Base-by-base conservation (phyloP, 2,329 filamentous ascomycete species). In the Gnomoniopsis smithogilvyi region DNA sequence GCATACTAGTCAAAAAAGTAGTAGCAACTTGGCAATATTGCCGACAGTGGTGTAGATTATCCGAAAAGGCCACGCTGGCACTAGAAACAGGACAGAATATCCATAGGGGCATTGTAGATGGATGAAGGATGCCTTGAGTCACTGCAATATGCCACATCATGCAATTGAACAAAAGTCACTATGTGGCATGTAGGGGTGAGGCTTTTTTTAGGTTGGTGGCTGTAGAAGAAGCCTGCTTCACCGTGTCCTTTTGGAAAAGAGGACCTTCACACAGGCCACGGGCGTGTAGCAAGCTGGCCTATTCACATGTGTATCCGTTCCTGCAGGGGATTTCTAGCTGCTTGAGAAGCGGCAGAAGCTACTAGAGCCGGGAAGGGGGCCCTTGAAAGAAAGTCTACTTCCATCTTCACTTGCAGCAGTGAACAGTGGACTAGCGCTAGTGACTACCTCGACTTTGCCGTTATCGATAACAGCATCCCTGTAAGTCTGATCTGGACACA, bases 61-160 rank as follows among this genome's bases (percentile, higher is more conserved):
- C 34, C 36, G 51, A 45, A 53, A 41, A 62, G 57, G 60, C 55
- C 60, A 62, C 60, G 60, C 46, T 62, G 60, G 60, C 60, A 60
- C 43, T 15, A 48, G 19, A 3, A 15, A 34, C 6, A 30, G 26
- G 6, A 17, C 17, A 14, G 14, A 26, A 15, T 30, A 30, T 49
- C 41, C 24, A 48, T 30, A 4, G 8, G 14, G 41, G n/a, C 19
- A 19, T 19, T 19, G 21, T 17, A 4, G 17, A 45, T 4, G 41
- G 41, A 30, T 30, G 26, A 30, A 30, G 26, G 26, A 30, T n/a
- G 41, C 41, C 8, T 24, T 47, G 45, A 47, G 45, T 47, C 45
- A 47, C 45, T 47, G 45, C 26, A 30, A 30, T 30, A 30, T 30
- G 26, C 26, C 8, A 8, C 26, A 30, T 30, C 26, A 30, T 30